Base-by-base conservation (phyloP, 139 green algal species). In the Edaphochlamys debaryana region DNA sequence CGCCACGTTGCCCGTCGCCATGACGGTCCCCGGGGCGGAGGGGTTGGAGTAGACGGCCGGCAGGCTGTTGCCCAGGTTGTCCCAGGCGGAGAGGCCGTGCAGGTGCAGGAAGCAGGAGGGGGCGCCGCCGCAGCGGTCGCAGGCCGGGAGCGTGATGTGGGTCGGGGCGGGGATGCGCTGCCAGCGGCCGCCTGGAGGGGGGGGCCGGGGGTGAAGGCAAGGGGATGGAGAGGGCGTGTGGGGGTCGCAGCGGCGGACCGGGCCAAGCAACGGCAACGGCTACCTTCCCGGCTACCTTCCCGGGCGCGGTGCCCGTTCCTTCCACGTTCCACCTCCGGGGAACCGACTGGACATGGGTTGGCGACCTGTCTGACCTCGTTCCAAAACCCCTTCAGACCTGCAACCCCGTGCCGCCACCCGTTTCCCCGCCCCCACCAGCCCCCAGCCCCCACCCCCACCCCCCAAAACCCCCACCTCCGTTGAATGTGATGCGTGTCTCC, bases 1-100 rank as follows among this genome's bases (percentile, higher is more conserved):
- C 0, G 58, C 95, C 40, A 96, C 88, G 82, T 98, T 99, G 74
- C 97, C 97, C 9, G 91, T 94, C 19, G 90, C 96, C 79, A 99
- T 94, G 36, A 99, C 83, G 36, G 99, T 30, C 30, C 97, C 97
- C 1, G 97, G 97, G 0, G 95, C 93, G 32, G 86, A 92, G 54
- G 84, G 71, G 80, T 96, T 93, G n/a, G 91, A 93, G 89, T 99
- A 99, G 34, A 98, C 91, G 67, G 90, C 91, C 9, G 95, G 94
- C 41, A 90, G 80, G 27, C 82, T 73, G 29, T 64, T 71, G 69
- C 82, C 30, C 58, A 69, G 19, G 27, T 73, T 81, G 64, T 93
- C 87, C 94, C 94, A 98, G 40, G 78, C 89, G 69, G 87, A 80
- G 36, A 94, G 83, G n/a, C 87, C 89, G 78, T 95, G 88, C 84